Percentiles rank a stretch among this genome's conserved stretches.
These are phyloP conservation scores for Backusella parvicylindrica DNA, from an alignment of 192 early-diverging fungal species.

Conservation along the genomic window DNA sequence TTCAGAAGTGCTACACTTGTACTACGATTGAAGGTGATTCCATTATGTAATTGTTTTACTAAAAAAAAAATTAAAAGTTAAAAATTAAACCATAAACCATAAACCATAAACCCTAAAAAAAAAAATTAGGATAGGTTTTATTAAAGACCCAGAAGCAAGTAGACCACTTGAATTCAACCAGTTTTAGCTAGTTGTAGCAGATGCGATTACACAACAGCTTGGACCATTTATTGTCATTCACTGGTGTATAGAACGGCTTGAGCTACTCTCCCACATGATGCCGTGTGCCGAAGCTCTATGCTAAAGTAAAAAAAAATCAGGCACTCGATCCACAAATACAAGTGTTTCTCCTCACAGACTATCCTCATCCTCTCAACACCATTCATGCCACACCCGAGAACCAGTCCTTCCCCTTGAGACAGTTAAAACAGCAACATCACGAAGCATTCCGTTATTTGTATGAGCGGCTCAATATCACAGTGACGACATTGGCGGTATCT, in stretches of 20 bases:
- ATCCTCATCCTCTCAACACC: slow-evolving; percentile 28
- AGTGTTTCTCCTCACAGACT: slow-evolving; percentile 37
- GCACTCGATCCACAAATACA: neutral
- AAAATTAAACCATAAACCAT: neutral
- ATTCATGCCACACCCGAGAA: slow-evolving; percentile 22
- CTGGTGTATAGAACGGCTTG: slow-evolving; percentile 36
- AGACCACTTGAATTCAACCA: slow-evolving; percentile 14
- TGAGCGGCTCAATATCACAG: slow-evolving; percentile 25
- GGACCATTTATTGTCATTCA: slow-evolving; percentile 34
- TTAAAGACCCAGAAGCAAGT: slow-evolving; percentile 16
- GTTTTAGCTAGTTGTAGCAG: slow-evolving; percentile 16
- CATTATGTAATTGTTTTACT: neutral
- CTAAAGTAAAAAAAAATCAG: slow-evolving; percentile 9
- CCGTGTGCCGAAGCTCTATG: slow-evolving; percentile 29
- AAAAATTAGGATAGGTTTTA: slow-evolving; percentile 19
- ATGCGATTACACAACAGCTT: slow-evolving; percentile 21
- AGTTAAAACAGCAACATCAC: slow-evolving; percentile 27
- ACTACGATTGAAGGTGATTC: slow-evolving; percentile 26
- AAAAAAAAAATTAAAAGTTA: neutral
- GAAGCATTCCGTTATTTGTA: slow-evolving; percentile 25
- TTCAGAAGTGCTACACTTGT: slow-evolving; percentile 26
- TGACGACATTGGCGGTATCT: slow-evolving; percentile 15
- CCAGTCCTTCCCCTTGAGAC: slow-evolving; percentile 21
- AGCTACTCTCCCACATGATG: slow-evolving; percentile 15
- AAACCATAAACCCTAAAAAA: too few species aligned